Evolutionary conservation across 495 filamentous ascomycete genomes (phyloP).

Genomic region (Xylaria curta): DNA sequence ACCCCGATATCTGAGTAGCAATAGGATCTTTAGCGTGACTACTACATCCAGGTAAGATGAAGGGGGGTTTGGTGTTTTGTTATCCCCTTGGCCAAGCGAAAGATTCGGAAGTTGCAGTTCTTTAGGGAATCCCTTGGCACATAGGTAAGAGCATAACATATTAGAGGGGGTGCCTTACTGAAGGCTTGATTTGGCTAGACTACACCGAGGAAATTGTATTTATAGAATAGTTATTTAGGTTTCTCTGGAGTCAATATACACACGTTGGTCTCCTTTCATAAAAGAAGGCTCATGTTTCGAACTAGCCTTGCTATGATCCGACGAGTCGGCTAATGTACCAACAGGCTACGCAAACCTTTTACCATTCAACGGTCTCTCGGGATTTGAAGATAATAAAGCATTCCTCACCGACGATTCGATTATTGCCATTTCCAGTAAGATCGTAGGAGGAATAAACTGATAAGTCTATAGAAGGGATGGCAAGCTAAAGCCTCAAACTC

Average conservation of each 20-base stretch:
- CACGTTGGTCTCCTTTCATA: not conserved
- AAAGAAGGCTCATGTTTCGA: not conserved
- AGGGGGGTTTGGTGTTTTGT: not conserved
- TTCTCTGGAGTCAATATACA: not conserved
- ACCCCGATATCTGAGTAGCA: not conserved
- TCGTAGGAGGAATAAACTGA: not conserved
- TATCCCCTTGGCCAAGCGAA: not conserved
- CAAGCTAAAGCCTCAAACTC: not conserved
- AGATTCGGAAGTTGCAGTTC: not conserved
- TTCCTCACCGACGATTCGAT: not conserved
- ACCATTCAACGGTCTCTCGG: not conserved
- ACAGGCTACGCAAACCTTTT: not conserved
- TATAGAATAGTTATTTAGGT: not conserved
- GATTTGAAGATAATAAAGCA: constrained; percentile 17
- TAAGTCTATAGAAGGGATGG: not conserved
- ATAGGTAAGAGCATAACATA: not conserved
- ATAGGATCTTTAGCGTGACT: not conserved
- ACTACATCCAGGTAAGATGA: not conserved
- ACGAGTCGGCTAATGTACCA: not conserved
- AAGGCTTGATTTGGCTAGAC: not conserved
- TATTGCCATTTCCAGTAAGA: constrained; percentile 20
- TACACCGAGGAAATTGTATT: not conserved
- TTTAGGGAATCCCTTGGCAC: not conserved
- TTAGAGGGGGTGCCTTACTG: not conserved
- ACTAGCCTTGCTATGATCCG: not conserved